Base-by-base conservation (phyloP, 306 rosid species). In the Sicyos baderoa region DNA sequence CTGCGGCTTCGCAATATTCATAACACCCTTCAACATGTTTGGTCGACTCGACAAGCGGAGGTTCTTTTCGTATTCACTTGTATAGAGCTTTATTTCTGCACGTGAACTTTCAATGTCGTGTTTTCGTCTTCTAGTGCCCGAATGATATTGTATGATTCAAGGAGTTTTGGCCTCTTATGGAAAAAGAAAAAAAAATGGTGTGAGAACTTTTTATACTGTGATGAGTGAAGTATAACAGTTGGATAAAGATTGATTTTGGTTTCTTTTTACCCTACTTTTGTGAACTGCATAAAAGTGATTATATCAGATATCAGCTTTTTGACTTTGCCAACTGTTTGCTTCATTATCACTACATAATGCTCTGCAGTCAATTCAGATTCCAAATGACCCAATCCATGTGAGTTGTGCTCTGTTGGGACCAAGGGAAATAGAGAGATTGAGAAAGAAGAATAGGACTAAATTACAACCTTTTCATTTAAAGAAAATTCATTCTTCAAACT, bases 11-110 rank as follows among this genome's bases (percentile, higher is more conserved):
- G 45, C 72, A 48, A 18, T 12, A 63, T 48, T 67, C n/a, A 4
- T 49, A 49, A 14, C 0, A n/a, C 54, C 72, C 23, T 67, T 23
- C 23, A 48, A 15, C 42, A n/a, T 23, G 56, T 25, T 67, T 47
- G 42, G 3, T 9, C 19, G 8, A 22, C 44, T 48, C 45, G 44
- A 67, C 44, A 16, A 67, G 17, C 57, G 72, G 57, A 67, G 72
- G 72, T 49, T 67, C 57, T 4, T 47, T 17, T 49, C 45, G n/a
- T 63, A 63, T 67, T 67, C 57, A 67, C 72, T 67, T 67, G 72
- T 49, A 67, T 67, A 67, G 72, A 67, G 72, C 72, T 67, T 8
- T 67, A 8, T 67, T 22, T 48, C 71, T 67, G 42, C 12, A 23
- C 44, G 56, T 67, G 56, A 67, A 45, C 35, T 48, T 67, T 48